Percentiles rank a stretch among this genome's conserved stretches.
These are phyloP conservation scores for Pyrenophora seminiperda DNA, from an alignment of 2,329 filamentous ascomycete species.

Conservation along the genomic window DNA sequence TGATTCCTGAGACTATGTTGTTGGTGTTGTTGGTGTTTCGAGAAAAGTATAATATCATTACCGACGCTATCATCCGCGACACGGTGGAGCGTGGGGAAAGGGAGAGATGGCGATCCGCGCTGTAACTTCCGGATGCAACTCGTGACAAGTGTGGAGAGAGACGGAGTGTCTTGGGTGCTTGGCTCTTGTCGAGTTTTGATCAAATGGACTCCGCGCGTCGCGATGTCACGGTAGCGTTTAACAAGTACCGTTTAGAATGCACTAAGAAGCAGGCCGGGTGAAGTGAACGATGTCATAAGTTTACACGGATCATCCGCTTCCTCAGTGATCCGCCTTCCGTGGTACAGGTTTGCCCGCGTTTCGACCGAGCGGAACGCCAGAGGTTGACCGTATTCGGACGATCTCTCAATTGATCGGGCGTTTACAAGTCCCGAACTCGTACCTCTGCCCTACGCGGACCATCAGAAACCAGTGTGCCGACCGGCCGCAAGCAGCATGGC, in stretches of 20 bases:
- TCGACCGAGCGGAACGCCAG: conserved; percentile 26
- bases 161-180: conserved; percentile 16
- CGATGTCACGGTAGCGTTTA: conserved; percentile 1
- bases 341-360: conserved; percentile 21
- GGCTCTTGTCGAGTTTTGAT: conserved; percentile 14
- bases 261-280: not conserved
- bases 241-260: too few relatives aligned
- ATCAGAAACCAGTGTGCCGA: conserved; percentile 7
- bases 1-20: conserved; percentile 9
- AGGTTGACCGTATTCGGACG: conserved; percentile 9
- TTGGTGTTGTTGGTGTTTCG: conserved; percentile 26
- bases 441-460: not conserved
- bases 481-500: conserved; percentile 11
- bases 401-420: conserved; percentile 14
- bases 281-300: not conserved
- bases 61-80: conserved; percentile 6
- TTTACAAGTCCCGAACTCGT: conserved; percentile 9
- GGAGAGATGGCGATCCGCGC: conserved; percentile 27
- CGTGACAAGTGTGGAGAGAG: conserved; percentile 24
- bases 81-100: conserved; percentile 19
- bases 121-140: conserved; percentile 16
- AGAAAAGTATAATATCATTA: conserved; percentile 7
- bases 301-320: conserved; percentile 13
- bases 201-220: conserved; percentile 4
- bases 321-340: conserved; percentile 15